Evolutionary conservation across 1,284 basidiomycete genomes (phyloP), one percentile per base, ranked within the genome.

Genomic region (Rhodotorula sp.): DNA sequence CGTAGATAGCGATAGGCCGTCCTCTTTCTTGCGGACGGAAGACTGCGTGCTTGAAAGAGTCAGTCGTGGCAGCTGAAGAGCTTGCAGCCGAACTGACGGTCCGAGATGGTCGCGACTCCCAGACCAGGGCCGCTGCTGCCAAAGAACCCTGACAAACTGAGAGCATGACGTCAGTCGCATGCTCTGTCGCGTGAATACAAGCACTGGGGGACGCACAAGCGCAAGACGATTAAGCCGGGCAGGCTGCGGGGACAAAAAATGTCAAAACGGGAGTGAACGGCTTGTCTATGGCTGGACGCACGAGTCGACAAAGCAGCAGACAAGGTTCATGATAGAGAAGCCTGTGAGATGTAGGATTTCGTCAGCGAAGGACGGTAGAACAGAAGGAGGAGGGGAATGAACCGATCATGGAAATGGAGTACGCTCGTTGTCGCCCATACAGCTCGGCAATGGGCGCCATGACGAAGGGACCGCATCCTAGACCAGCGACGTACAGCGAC

Each of bases 371-470:
- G 81, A 81, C 19, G 79, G 47, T 47, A 80, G 73, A 62, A 79
- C 82, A 20, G 77, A 29, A 30, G 8, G 77, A 48, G 71, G 10
- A 17, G 7, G 24, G 29, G 46, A 44, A 30, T 52, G 30, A 4
- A 58, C 56, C 58, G 22, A 76, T 39, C 55, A 73, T 73, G 27
- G 76, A 76, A 55, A 70, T n/a, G 39, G 75, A 67, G 67, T 83
- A 84, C 0, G 82, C 81, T 0, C 77, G 73, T 64, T 81, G 81
- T 0, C 83, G 70, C 7, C 83, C 83, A 46, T 80, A 81, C 24
- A 83, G 79, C 76, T 84, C 83, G 8, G 78, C 79, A 17, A 82
- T 79, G 0, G 83, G 83, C 36, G 82, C 81, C 59, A 83, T 81
- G 15, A 83, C 49, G 74, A 84, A 84, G 1, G 83, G 83, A 0